Conservation (phyloP, 345 rosid species). For the Jatropha curcas region DNA sequence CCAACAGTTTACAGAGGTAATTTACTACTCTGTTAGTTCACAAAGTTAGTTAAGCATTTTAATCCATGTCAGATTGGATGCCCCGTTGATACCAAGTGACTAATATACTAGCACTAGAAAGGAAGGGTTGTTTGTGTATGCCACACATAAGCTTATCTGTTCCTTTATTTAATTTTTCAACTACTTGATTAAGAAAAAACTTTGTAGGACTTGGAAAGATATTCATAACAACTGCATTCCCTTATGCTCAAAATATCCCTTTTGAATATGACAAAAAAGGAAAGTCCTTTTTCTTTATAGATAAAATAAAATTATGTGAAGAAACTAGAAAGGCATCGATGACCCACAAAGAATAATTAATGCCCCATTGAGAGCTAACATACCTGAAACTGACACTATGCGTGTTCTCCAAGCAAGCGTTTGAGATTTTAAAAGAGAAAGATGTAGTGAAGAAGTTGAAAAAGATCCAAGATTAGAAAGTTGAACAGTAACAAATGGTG, state of each 20-base stretch:
- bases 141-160: neutral
- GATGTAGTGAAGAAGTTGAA: slow-evolving; percentile 54
- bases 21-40: neutral
- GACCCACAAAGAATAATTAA: neutral
- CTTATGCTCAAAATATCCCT: neutral
- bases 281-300: neutral
- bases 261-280: neutral
- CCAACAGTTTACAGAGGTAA: neutral
- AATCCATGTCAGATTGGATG: neutral
- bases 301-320: neutral
- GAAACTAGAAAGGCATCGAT: neutral
- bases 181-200: neutral
- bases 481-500: slow-evolving; percentile 62
- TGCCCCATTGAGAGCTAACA: slow-evolving; percentile 16
- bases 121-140: neutral
- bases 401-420: slow-evolving; percentile 83
- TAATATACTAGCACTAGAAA: neutral
- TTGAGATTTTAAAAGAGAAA: slow-evolving; percentile 59
- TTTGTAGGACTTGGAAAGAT: neutral
- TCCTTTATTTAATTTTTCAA: no score
- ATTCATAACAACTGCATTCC: neutral
- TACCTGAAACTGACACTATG: slow-evolving; percentile 74
- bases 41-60: neutral
- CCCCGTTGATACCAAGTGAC: neutral
- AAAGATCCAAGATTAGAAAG: slow-evolving; percentile 60